A percentile compares a stretch with the other conserved stretches of the same genome.
These are phyloP conservation scores for Solanum bukasovii DNA, from an alignment of 257 asterid genomes.

Conservation along the genomic window DNA sequence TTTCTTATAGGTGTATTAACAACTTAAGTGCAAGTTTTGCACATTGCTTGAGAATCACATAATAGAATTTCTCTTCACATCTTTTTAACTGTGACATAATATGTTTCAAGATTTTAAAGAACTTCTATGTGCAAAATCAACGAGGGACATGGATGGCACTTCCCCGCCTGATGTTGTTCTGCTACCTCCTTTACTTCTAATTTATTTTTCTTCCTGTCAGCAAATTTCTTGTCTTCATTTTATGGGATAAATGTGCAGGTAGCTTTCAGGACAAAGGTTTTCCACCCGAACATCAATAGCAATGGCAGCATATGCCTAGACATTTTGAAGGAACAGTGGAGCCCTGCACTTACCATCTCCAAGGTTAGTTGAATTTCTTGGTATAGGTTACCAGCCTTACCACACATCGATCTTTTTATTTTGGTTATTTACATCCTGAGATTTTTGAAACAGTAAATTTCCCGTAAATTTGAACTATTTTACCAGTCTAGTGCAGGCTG, in stretches of 20 bases:
- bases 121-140: neutral
- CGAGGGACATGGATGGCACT: neutral
- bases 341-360: conserved; percentile 2
- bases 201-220: neutral
- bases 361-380: neutral
- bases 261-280: neutral
- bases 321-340: conserved; percentile 1
- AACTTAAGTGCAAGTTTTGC: neutral
- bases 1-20: neutral
- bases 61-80: neutral
- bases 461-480: too few relatives aligned
- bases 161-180: neutral
- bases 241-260: neutral
- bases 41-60: neutral
- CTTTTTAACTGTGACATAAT: neutral
- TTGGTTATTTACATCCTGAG: neutral
- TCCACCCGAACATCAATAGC: conserved; percentile 4
- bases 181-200: neutral
- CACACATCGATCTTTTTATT: neutral
- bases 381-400: neutral
- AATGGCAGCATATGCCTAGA: neutral
- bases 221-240: neutral
- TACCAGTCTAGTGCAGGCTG: neutral
- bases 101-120: neutral
- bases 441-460: neutral